phyloP scores from a whole-genome alignment of 1,284 basidiomycete species.

The Boletus semigastroideus region DNA sequence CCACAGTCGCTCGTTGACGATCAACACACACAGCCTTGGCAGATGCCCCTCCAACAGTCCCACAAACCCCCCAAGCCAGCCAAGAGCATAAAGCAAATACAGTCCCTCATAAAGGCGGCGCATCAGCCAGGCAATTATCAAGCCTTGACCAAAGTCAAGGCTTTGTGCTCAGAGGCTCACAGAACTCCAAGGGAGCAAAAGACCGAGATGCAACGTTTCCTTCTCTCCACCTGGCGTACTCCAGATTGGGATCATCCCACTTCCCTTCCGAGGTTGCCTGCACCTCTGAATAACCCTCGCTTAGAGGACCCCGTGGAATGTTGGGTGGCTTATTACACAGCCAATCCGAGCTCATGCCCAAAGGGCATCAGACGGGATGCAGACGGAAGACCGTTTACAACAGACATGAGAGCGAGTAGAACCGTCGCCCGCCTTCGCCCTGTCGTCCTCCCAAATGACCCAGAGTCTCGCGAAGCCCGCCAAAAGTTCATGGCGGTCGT shows the following conservation, averaged over 20 bases:
- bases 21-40: slow-evolving; percentile 22
- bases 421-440: slow-evolving; percentile 45
- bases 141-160: slow-evolving; percentile 37
- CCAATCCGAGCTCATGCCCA: slow-evolving; percentile 43
- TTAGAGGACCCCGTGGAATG: slow-evolving; percentile 43
- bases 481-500: slow-evolving; percentile 40
- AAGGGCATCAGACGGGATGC: slow-evolving; percentile 43
- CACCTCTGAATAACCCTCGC: slow-evolving; percentile 41
- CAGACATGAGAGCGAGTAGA: slow-evolving; percentile 44
- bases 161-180: slow-evolving; percentile 39
- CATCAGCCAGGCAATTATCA: slow-evolving; percentile 41
- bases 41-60: slow-evolving; percentile 7
- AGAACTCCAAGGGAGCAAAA: slow-evolving; percentile 37
- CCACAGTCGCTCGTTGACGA: slow-evolving; percentile 27
- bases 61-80: slow-evolving; percentile 26
- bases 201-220: slow-evolving; percentile 38
- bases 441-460: slow-evolving; percentile 27
- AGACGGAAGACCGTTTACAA: slow-evolving; percentile 37
- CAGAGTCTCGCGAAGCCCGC: slow-evolving; percentile 32
- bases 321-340: slow-evolving; percentile 44
- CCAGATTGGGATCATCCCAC: slow-evolving; percentile 36
- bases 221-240: slow-evolving; percentile 38
- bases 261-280: slow-evolving; percentile 25
- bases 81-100: slow-evolving; percentile 40
- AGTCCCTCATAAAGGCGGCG: slow-evolving; percentile 41